These are phyloP conservation scores for Trametes cingulata DNA, from an alignment of 768 basidiomycete species.

Conservation along the genomic window DNA sequence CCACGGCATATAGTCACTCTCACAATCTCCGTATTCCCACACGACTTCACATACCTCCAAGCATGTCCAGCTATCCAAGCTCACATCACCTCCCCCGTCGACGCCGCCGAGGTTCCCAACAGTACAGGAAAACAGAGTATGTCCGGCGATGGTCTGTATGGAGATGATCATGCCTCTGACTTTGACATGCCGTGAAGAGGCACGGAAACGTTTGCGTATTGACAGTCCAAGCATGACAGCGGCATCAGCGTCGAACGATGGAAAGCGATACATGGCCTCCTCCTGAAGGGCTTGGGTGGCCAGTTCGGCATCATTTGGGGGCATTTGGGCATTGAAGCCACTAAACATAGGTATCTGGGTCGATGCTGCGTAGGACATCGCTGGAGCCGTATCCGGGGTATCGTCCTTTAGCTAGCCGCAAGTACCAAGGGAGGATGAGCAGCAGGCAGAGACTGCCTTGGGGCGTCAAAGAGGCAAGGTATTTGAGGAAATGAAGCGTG, in stretches of 20 bases:
- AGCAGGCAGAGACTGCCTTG: not conserved
- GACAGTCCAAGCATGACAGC: slow-evolving; percentile 81
- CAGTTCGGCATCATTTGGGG: slow-evolving; percentile 70
- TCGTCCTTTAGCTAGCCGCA: not conserved
- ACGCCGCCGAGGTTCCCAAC: slow-evolving; percentile 75
- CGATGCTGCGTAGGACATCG: slow-evolving; percentile 20
- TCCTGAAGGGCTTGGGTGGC: slow-evolving; percentile 71
- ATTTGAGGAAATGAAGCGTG: not conserved
- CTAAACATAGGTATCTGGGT: slow-evolving; percentile 51
- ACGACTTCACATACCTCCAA: slow-evolving; percentile 47
- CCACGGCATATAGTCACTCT: not conserved
- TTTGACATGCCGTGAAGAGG: slow-evolving; percentile 65
- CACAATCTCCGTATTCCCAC: not conserved
- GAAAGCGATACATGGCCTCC: slow-evolving; percentile 69
- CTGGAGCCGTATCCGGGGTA: not conserved
- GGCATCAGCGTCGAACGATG: slow-evolving; percentile 73
- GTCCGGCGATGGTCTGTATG: slow-evolving; percentile 77
- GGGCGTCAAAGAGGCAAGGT: not conserved
- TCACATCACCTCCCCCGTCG: slow-evolving; percentile 72
- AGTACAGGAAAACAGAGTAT: slow-evolving; percentile 79
- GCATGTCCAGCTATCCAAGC: slow-evolving; percentile 77
- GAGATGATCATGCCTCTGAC: slow-evolving; percentile 83
- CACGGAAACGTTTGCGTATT: slow-evolving; percentile 80
- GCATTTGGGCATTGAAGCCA: slow-evolving; percentile 56
- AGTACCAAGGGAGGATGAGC: not conserved